Base-by-base conservation (phyloP, 179 eudicot species). In the Silene vulgaris region DNA sequence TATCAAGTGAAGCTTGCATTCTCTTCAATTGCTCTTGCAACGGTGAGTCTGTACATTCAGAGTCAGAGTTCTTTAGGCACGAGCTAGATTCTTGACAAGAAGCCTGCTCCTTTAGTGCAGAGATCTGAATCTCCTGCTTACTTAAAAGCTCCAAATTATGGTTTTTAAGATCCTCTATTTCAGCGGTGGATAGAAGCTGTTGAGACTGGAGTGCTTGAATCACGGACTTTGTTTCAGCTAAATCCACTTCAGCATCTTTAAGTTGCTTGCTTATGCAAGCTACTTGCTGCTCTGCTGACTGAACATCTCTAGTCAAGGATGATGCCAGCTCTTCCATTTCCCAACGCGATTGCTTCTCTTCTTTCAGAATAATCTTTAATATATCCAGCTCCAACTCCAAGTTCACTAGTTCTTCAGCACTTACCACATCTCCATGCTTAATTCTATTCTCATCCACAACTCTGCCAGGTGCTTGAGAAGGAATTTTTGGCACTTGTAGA, bases 1-100 rank as follows among this genome's bases (percentile, higher is more conserved):
- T 96, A 57, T 91, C 99, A 77, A 96, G 98, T 63, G 99, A 96
- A 73, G 84, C 84, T 62, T 93, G 93, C 98, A 96, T 90, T 77
- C 84, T 93, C 80, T 84, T 89, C 73, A 96, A 16, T 77, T 89
- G 91, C 68, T 62, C 76, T 79, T 90, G 91, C 29, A 95, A 76
- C 23, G 87, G 83, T 7, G 96, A 87, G 45, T 85, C 87, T 40
- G 77, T 82, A 83, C 61, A 56, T 74, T 82, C 87, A 21, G 84
- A 83, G 74, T 65, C 74, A 6, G 40, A 35, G 40, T 35, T 35
- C 71, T 82, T 85, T 65, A 48, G 65, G 45, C 75, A 73, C 11
- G 84, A 81, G 61, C 63, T 80, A 63, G 79, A 76, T 66, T 81
- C 85, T 77, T 76, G 87, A 71, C 63, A 28, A 67, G 12, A 30